Evolutionary conservation across 306 rosid species (phyloP).

Genomic region (Corylus avellana): DNA sequence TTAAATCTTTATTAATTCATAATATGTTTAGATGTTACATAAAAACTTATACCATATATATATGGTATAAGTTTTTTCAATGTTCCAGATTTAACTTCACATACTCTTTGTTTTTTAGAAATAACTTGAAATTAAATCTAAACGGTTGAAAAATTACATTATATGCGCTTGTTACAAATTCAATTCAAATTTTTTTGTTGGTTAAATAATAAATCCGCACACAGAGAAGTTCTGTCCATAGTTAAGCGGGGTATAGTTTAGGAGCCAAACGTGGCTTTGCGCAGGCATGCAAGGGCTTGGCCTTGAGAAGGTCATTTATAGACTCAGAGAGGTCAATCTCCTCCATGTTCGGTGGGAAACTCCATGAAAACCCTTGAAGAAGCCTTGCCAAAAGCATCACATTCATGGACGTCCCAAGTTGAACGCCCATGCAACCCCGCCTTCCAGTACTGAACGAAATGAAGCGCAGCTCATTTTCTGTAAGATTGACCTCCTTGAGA

Average conservation of each 20-base stretch:
- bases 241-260: background rate
- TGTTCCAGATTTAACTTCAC: no score
- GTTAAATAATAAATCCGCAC: no score
- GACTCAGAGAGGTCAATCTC: constrained; percentile 18
- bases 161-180: no score
- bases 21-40: no score
- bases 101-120: no score
- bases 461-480: constrained; percentile 30
- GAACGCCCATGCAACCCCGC: constrained; percentile 12
- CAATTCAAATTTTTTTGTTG: no score
- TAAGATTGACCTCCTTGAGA: background rate
- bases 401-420: constrained; percentile 18
- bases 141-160: no score
- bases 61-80: no score
- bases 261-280: constrained; percentile 25
- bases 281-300: constrained; percentile 1
- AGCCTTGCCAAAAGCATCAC: constrained; percentile 24
- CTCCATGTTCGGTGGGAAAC: background rate
- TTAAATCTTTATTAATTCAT: no score
- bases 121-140: no score
- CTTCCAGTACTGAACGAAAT: constrained; percentile 31
- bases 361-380: constrained; percentile 33
- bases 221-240: no score
- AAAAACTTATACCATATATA: no score
- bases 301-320: background rate